Percentiles rank a stretch among this genome's conserved stretches.
These are phyloP conservation scores for Hypoxylon sp. DNA, from an alignment of 2,329 filamentous ascomycete genomes.

Conservation along the genomic window DNA sequence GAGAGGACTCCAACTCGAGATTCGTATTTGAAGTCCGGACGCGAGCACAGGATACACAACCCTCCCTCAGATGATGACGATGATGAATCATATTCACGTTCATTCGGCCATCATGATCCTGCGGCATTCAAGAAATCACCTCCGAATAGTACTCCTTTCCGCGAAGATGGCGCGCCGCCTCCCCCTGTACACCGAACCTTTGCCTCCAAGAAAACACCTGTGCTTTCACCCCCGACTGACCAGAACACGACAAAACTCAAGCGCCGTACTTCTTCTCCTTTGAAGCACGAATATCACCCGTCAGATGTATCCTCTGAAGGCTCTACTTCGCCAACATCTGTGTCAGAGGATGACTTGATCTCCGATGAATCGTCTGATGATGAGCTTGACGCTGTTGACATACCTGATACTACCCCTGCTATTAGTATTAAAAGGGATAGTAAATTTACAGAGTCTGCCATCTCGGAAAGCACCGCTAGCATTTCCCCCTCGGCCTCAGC, in stretches of 20 bases:
- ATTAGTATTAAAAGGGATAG: slow-evolving; percentile 65
- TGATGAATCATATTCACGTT: slow-evolving; percentile 31
- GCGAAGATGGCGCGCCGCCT: slow-evolving; percentile 69
- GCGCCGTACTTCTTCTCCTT: slow-evolving; percentile 86
- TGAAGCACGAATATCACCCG: slow-evolving; percentile 97
- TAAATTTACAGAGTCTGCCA: slow-evolving; percentile 56
- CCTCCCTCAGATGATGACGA: slow-evolving; percentile 27
- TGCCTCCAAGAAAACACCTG: slow-evolving; percentile 56
- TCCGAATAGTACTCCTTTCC: slow-evolving; percentile 55
- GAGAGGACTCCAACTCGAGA: slow-evolving; percentile 58
- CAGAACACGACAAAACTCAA: slow-evolving; percentile 63
- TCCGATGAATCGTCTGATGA: slow-evolving; percentile 64
- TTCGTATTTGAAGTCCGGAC: slow-evolving; percentile 46
- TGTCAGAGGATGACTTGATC: slow-evolving; percentile 62
- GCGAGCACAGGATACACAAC: slow-evolving; percentile 32
- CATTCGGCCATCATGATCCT: slow-evolving; percentile 54
- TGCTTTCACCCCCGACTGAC: slow-evolving; percentile 63
- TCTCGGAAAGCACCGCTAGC: slow-evolving; percentile 65
- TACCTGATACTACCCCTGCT: slow-evolving; percentile 70
- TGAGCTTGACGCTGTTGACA: slow-evolving; percentile 71
- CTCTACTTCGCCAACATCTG: slow-evolving; percentile 46
- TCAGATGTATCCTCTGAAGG: slow-evolving; percentile 73
- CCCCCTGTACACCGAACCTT: slow-evolving; percentile 67
- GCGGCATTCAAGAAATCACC: slow-evolving; percentile 53
- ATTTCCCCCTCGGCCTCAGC: slow-evolving; percentile 85